Conservation (phyloP, 331 rosid species). For the Pyrus hybrid region DNA sequence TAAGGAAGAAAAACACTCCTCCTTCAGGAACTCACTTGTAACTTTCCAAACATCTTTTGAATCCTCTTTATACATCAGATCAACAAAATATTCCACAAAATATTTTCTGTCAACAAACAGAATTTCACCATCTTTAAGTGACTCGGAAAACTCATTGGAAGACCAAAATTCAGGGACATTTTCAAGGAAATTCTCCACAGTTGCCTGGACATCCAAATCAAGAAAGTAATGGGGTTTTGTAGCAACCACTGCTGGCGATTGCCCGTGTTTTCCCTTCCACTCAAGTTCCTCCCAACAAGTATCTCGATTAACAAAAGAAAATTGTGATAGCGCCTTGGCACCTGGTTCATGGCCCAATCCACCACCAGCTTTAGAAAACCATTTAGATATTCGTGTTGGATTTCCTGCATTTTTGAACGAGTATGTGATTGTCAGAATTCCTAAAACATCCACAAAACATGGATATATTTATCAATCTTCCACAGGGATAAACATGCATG, state of each 20-base stretch:
- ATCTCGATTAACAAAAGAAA: slow-evolving; percentile 76
- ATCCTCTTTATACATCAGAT: slow-evolving; percentile 63
- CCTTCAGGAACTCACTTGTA: slow-evolving; percentile 43
- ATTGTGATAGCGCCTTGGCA: slow-evolving; percentile 66
- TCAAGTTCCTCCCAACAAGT: slow-evolving; percentile 95
- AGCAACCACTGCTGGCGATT: slow-evolving; percentile 92
- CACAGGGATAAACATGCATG: neutral
- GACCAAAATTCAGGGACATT: slow-evolving; percentile 95
- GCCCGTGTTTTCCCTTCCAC: slow-evolving; percentile 98
- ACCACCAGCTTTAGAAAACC: slow-evolving; percentile 58
- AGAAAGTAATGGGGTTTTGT: slow-evolving; percentile 95
- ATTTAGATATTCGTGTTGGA: slow-evolving; percentile 50
- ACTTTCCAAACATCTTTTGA: slow-evolving; percentile 62
- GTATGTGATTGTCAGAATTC: slow-evolving; percentile 22
- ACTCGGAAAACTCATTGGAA: slow-evolving; percentile 66
- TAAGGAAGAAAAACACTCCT: slow-evolving; percentile 63
- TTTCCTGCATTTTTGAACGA: slow-evolving; percentile 52
- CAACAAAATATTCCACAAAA: slow-evolving; percentile 52
- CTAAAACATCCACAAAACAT: slow-evolving; percentile 6
- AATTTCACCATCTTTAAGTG: slow-evolving; percentile 81
- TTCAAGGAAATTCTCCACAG: slow-evolving; percentile 66
- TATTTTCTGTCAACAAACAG: slow-evolving; percentile 52
- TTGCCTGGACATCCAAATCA: slow-evolving; percentile 64
- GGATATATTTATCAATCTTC: neutral
- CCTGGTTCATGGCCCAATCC: slow-evolving; percentile 72